Conservation (phyloP, 257 asterid species). For the Plectranthus barbatus region DNA sequence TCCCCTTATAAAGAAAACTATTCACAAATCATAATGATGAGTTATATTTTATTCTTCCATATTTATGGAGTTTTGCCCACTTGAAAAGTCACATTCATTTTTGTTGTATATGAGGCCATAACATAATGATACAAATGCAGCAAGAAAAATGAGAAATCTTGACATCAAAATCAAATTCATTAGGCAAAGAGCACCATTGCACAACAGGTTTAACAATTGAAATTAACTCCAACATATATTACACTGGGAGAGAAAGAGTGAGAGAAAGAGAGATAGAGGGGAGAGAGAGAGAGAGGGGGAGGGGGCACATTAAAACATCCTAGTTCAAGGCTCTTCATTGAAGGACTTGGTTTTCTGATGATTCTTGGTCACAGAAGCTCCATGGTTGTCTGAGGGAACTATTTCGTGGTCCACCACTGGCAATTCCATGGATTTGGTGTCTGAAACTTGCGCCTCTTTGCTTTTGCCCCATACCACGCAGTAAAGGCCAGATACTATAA, state of each 20-base stretch:
- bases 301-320: neutral
- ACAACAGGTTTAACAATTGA: neutral
- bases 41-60: no score
- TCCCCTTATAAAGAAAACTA: no score
- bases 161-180: neutral
- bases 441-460: conserved; percentile 38
- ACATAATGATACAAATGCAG: neutral
- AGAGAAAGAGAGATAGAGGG: no score
- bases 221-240: neutral
- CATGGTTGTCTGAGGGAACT: conserved; percentile 8
- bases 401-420: conserved; percentile 23
- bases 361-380: neutral
- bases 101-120: neutral
- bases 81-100: neutral
- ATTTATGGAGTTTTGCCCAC: no score
- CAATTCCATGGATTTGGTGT: conserved; percentile 25
- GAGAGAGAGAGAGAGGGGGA: neutral
- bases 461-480: conserved; percentile 88
- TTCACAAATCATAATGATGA: no score
- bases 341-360: neutral
- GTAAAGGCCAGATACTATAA: conserved; percentile 73
- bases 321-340: conserved; percentile 12
- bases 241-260: neutral
- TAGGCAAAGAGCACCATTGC: neutral
- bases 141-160: neutral